phyloP scores from a whole-genome alignment of 768 basidiomycete species.

The Termitomyces sp. region DNA sequence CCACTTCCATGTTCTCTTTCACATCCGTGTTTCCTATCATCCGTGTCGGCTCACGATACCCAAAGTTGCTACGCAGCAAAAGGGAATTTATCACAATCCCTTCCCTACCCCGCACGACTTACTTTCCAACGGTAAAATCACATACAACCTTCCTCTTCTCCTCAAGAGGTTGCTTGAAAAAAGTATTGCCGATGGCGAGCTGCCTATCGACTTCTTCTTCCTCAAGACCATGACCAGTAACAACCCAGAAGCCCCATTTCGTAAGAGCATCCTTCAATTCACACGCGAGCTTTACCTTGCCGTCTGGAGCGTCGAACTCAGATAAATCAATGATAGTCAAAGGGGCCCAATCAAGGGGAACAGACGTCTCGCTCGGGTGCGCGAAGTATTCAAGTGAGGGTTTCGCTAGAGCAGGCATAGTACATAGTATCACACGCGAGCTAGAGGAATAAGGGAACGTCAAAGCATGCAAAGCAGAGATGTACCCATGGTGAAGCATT shows the following conservation, averaged over 20 bases:
- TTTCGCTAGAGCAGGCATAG: slow-evolving; percentile 6
- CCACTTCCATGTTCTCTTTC: slow-evolving; percentile 31
- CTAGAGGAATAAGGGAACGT: background rate
- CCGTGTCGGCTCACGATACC: slow-evolving; percentile 28
- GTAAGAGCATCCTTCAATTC: slow-evolving; percentile 32
- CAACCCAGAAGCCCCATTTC: slow-evolving; percentile 36
- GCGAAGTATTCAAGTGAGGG: slow-evolving; percentile 2
- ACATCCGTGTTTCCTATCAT: slow-evolving; percentile 26
- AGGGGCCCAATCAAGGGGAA: slow-evolving; percentile 24
- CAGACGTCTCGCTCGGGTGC: slow-evolving; percentile 1
- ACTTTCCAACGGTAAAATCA: slow-evolving; percentile 27
- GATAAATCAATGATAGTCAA: slow-evolving; percentile 34
- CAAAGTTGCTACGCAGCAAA: slow-evolving; percentile 20
- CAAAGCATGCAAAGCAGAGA: background rate
- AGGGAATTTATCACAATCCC: background rate
- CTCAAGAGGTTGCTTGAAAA: slow-evolving; percentile 27
- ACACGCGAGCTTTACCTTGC: slow-evolving; percentile 22
- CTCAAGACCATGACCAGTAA: slow-evolving; percentile 30
- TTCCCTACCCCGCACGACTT: background rate
- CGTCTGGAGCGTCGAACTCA: slow-evolving; percentile 24
- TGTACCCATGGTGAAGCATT: background rate
- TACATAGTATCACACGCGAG: background rate
- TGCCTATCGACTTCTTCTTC: slow-evolving; percentile 30
- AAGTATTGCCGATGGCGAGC: slow-evolving; percentile 28
- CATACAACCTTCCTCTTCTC: slow-evolving; percentile 25